Percentiles rank a stretch among this genome's conserved stretches.
phyloP scores from a whole-genome alignment of 2,329 filamentous ascomycete species.

The Blastomyces gilchristii region DNA sequence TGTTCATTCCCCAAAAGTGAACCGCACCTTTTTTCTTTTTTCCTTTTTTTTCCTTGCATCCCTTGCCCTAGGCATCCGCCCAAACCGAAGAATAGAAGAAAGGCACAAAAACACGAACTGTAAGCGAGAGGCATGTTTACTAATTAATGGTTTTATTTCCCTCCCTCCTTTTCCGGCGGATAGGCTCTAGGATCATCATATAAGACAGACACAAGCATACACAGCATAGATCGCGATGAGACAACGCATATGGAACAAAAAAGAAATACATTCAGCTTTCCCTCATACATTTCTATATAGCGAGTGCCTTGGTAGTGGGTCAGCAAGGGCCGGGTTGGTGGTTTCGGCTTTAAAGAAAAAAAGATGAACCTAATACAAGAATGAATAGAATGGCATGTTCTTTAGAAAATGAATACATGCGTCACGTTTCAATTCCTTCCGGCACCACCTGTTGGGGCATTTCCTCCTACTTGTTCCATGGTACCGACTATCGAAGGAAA shows the following conservation, averaged over 20 bases:
- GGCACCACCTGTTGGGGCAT: background rate
- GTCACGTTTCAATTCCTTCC: background rate
- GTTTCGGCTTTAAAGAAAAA: background rate
- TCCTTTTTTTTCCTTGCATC: background rate
- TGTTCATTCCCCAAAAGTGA: background rate
- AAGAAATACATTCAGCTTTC: conserved; percentile 3
- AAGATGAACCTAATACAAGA: background rate
- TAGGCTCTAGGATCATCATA: conserved; percentile 4
- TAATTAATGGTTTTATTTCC: conserved; percentile 4
- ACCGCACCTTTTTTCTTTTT: background rate
- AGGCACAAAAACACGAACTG: background rate
- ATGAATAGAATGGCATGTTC: background rate
- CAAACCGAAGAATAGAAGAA: background rate
- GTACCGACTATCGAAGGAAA: background rate
- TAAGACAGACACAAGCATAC: background rate
- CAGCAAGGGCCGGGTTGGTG: background rate
- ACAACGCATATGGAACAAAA: conserved; percentile 11
- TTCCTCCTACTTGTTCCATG: background rate
- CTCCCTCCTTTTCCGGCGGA: background rate
- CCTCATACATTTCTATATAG: conserved; percentile 15
- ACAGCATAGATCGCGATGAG: conserved; percentile 15
- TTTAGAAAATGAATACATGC: background rate
- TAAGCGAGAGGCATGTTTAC: background rate
- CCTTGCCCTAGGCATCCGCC: background rate
- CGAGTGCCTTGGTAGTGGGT: background rate